A percentile compares a stretch with the other conserved stretches of the same genome.
Conservation (phyloP, 2,329 filamentous ascomycete species). For the Colletotrichum euphorbiae region DNA sequence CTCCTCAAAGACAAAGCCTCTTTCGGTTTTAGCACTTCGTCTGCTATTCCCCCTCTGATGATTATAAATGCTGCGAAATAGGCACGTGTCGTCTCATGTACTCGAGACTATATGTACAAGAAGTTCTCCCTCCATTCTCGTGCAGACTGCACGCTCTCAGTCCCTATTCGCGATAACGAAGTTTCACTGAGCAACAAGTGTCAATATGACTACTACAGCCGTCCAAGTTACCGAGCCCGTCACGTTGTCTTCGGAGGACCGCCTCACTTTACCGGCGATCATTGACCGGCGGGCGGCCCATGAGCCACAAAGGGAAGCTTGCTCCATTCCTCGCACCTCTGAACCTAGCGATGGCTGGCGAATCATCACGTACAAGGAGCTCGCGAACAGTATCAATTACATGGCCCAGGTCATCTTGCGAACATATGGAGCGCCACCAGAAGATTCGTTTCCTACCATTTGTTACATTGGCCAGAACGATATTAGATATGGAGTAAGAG, state of each 20-base stretch:
- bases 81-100: constrained; percentile 30
- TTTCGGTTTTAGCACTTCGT: not conserved
- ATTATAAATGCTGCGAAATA: constrained; percentile 30
- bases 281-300: constrained; percentile 52
- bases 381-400: constrained; percentile 54
- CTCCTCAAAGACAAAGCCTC: not conserved
- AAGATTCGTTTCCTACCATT: constrained; percentile 51
- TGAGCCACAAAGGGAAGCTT: constrained; percentile 49
- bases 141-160: too few relatives aligned
- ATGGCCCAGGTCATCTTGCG: constrained; percentile 49
- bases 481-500: constrained; percentile 47
- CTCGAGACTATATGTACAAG: constrained; percentile 13
- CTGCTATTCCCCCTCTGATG: constrained; percentile 3
- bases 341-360: constrained; percentile 55
- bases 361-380: constrained; percentile 50
- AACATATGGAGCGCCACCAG: constrained; percentile 44
- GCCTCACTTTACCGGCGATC: constrained; percentile 51
- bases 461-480: constrained; percentile 60
- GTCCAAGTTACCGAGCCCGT: constrained; percentile 9
- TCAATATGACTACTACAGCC: constrained; percentile 21
- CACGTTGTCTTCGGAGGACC: not conserved
- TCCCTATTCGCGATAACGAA: not conserved
- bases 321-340: constrained; percentile 49
- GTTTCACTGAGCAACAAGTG: not conserved
- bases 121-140: not conserved